Conservation (phyloP, 257 asterid species). For the Przewalskia tangutica region DNA sequence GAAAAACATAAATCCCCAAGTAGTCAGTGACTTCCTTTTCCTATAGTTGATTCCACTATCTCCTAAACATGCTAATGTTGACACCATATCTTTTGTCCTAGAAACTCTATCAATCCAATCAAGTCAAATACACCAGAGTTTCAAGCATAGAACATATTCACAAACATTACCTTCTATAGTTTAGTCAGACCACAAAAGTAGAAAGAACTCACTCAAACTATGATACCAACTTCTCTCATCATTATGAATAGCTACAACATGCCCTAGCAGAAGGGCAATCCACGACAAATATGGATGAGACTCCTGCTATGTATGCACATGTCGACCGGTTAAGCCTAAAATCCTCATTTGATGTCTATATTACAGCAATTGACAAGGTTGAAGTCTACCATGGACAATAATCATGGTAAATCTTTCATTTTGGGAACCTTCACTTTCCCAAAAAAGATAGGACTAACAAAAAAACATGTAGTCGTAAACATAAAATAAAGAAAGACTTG, state of each 20-base stretch:
- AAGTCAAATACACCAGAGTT: background rate
- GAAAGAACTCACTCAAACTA: background rate
- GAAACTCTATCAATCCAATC: background rate
- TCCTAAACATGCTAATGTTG: background rate
- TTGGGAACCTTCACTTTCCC: background rate
- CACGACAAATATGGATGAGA: background rate
- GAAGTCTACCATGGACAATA: background rate
- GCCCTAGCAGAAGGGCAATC: background rate
- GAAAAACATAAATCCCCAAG: background rate
- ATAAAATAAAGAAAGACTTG: background rate
- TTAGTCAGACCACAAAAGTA: background rate
- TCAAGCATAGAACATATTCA: background rate
- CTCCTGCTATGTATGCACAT: background rate
- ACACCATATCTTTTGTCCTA: background rate
- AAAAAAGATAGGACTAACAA: background rate
- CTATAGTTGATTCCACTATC: background rate
- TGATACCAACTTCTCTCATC: background rate
- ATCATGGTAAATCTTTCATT: background rate
- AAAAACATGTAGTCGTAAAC: background rate
- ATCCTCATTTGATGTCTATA: background rate
- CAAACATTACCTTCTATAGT: background rate
- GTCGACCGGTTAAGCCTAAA: background rate
- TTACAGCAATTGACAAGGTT: background rate
- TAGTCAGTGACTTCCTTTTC: background rate
- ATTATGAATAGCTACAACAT: background rate